Evolutionary conservation across 2,329 filamentous ascomycete species (phyloP), one percentile per base, ranked within the genome.

Genomic region (Bipolaris gigantea): DNA sequence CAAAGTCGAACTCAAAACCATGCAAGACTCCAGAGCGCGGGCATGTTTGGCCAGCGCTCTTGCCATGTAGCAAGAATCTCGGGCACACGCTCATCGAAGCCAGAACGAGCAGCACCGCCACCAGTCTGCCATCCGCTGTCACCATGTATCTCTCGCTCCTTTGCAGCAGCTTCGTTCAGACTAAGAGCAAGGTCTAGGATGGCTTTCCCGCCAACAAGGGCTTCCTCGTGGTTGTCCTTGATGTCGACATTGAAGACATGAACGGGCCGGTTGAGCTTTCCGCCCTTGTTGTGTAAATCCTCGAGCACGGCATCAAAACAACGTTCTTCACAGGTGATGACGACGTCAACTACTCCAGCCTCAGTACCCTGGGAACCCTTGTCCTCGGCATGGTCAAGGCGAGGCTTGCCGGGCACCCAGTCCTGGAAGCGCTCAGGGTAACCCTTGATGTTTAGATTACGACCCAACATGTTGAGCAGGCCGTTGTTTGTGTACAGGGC

Each of bases 231-330:
- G 70, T 97, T 99, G 76, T 99, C 94, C 74, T 89, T 93, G 70
- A 99, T 99, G 73, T 99, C 94, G 50, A 99, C 89, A 67, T 99
- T 99, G 80, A 99, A 96, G 52, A 99, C 90, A 72, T 99, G 94
- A 0, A 99, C 94, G 0, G 94, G 92, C 2, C 91, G 82, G 74
- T 99, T 99, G 53, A 99, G 80, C 3, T 90, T 89, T 0, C 89
- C 86, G 7, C 93, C 94, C 58, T 95, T 85, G 66, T 86, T 89
- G 58, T 96, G 85, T 48, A 99, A 80, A 73, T 99, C 93, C 67
- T 99, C 94, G 10, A 99, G 84, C 32, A 99, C 94, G 4, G 94
- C 92, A 75, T 99, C 94, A 91, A 95, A 99, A 73, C 94, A 99
- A 56, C 94, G 83, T 77, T 99, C 94, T 75, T 99, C 94, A 71